Percentiles rank a stretch among this genome's conserved stretches.
These are phyloP conservation scores for Limnanthes douglasii DNA, from an alignment of 345 rosid species.

Conservation along the genomic window DNA sequence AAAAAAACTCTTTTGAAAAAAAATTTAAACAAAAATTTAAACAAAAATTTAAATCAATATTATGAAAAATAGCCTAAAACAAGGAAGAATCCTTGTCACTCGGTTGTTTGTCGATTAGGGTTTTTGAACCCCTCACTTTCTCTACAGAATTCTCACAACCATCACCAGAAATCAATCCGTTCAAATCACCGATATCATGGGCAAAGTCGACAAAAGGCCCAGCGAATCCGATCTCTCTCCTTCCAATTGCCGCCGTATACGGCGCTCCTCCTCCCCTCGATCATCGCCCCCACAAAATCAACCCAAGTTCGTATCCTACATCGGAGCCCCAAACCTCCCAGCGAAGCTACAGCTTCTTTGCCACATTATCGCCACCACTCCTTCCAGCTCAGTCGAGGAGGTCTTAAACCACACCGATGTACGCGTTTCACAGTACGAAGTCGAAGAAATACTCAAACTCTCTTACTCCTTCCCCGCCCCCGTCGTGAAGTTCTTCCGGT, in stretches of 20 bases:
- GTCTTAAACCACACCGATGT: slow-evolving; percentile 23
- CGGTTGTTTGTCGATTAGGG: not conserved
- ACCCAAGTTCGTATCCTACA: slow-evolving; percentile 21
- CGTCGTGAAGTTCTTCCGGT: slow-evolving; percentile 50
- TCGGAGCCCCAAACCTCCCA: slow-evolving; percentile 19
- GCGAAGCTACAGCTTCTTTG: slow-evolving; percentile 24
- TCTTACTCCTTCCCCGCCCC: slow-evolving; percentile 38
- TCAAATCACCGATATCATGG: not conserved
- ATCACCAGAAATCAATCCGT: not conserved
- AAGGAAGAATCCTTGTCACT: no score
- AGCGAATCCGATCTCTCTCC: not conserved
- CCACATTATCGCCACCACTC: slow-evolving; percentile 30
- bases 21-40: no score
- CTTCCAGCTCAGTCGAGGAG: slow-evolving; percentile 24
- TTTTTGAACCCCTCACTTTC: not conserved
- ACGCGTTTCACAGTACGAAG: slow-evolving; percentile 25
- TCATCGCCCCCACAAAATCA: not conserved
- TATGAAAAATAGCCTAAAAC: no score
- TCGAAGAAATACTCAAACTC: slow-evolving; percentile 37
- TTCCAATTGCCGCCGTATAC: not conserved
- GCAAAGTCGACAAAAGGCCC: not conserved
- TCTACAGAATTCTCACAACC: not conserved
- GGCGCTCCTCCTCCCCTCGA: slow-evolving; percentile 2
- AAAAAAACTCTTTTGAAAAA: no score
- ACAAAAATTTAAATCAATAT: no score